Evolutionary conservation across 768 basidiomycete species (phyloP).

Genomic region (Rhodotorula paludigena): DNA sequence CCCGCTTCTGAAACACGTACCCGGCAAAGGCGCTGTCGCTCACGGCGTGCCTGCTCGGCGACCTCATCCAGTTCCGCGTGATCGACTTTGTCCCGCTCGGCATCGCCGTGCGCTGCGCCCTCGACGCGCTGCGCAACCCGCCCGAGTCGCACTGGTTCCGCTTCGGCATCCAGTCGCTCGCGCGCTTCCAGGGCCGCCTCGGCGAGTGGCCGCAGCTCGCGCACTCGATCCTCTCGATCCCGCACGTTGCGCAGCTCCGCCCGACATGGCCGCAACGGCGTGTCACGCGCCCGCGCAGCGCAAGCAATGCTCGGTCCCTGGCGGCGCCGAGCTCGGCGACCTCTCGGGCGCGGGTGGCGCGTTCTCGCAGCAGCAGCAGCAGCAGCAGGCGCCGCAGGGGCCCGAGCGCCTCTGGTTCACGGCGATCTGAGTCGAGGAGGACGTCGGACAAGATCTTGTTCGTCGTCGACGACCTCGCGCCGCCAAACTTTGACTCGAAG

Average conservation of each 20-base stretch:
- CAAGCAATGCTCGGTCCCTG: conserved; percentile 38
- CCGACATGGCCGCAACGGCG: conserved; percentile 54
- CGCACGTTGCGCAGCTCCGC: conserved; percentile 75
- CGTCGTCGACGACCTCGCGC: conserved; percentile 95
- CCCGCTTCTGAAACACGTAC: conserved; percentile 97
- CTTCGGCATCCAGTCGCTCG: conserved; percentile 86
- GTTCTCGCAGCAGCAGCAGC: conserved; percentile 30
- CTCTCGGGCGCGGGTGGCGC: neutral
- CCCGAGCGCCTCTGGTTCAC: conserved; percentile 60
- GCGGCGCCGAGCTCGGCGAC: conserved; percentile 41
- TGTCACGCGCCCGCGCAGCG: conserved; percentile 36
- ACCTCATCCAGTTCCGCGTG: conserved; percentile 85
- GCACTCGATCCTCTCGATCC: conserved; percentile 77
- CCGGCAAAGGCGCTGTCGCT: conserved; percentile 88
- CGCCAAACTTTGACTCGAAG: conserved; percentile 85
- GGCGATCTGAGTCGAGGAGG: conserved; percentile 66
- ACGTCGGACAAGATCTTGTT: conserved; percentile 89
- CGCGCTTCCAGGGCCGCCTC: conserved; percentile 78
- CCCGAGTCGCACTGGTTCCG: conserved; percentile 90
- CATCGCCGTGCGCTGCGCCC: conserved; percentile 92
- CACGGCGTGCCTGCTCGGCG: conserved; percentile 94
- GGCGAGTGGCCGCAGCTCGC: conserved; percentile 90
- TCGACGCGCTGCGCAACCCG: conserved; percentile 85
- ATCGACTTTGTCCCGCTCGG: conserved; percentile 90
- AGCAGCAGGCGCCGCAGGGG: conserved; percentile 45